phyloP scores from a whole-genome alignment of 164 flowering plant genomes.

The Chloranthus sessilifolius region DNA sequence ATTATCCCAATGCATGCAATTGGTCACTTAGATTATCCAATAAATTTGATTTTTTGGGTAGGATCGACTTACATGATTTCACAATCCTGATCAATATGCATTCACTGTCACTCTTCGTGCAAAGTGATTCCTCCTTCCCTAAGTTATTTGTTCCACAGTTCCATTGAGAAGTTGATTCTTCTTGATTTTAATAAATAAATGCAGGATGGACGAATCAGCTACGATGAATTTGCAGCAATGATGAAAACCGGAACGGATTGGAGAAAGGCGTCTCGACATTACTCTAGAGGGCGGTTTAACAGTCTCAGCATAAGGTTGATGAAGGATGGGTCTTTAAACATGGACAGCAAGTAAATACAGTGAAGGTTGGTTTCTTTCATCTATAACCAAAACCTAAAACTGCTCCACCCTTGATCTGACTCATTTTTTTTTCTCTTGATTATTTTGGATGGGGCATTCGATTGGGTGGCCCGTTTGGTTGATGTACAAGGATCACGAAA shows the following conservation, averaged over 20 bases:
- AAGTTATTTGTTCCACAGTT: too few species aligned
- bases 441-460: constrained; percentile 16
- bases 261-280: constrained; percentile 96
- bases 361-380: constrained; percentile 7
- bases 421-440: constrained; percentile 29
- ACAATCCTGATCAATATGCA: too few species aligned
- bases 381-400: too few species aligned
- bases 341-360: constrained; percentile 38
- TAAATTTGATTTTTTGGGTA: too few species aligned
- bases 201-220: constrained; percentile 89
- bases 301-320: constrained; percentile 78
- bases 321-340: constrained; percentile 89
- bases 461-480: constrained; percentile 14
- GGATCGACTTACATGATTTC: too few species aligned
- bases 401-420: too few species aligned
- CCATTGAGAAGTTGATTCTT: constrained; percentile 6
- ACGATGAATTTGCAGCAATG: constrained; percentile 90
- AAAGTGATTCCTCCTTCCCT: too few species aligned
- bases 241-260: constrained; percentile 98
- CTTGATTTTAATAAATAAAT: too few species aligned
- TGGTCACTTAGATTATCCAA: too few species aligned
- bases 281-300: constrained; percentile 90
- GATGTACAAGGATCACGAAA: constrained; percentile 17
- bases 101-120: too few species aligned
- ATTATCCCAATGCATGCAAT: too few species aligned